Base-by-base conservation (phyloP, 371 early-diverging fungal genomes). In the Rhizopus sp. region DNA sequence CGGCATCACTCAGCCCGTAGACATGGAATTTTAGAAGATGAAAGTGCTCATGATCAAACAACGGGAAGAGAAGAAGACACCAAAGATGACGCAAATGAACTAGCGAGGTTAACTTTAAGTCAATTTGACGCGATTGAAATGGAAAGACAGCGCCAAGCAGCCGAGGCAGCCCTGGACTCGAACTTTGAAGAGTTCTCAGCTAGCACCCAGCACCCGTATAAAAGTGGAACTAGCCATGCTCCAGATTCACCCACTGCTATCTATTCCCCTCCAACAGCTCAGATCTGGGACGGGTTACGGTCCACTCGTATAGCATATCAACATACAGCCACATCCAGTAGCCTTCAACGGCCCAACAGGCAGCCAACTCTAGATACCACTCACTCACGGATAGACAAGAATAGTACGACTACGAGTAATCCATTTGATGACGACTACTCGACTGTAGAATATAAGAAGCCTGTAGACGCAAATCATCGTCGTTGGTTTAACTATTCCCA, bases 141-240 rank as follows among this genome's bases (percentile, higher is more conserved):
- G 4, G 61, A 62, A 51, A 54, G 66, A 42, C 52, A 65, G 13
- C 65, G 66, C 40, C 66, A 69, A 50, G 70, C 64, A 59, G 75
- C 75, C 60, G 73, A 75, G 29, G 75, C 72, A 13, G 71, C 73
- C 6, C 53, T 78, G 39, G 79, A 78, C 37, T 73, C 79, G 3
- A 75, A 72, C 9, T 78, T 75, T 48, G 64, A 57, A 17, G 76
- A 70, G 1, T 78, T 78, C 46, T 69, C 75, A 23, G 67, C 66
- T 30, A 63, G 69, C 55, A 63, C 62, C 13, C 53, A 60, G n/a
- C 56, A 59, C 4, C 23, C 48, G 15, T 52, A 39, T 16, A 64
- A 57, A 40, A 42, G 34, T 3, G 8, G 38, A n/a, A 12, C 8
- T 4, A 30, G 7, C 13, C 52, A 47, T n/a, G 13, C 34, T 2